Base-by-base conservation (phyloP, 2,329 filamentous ascomycete species). In the Elsinoe australis region DNA sequence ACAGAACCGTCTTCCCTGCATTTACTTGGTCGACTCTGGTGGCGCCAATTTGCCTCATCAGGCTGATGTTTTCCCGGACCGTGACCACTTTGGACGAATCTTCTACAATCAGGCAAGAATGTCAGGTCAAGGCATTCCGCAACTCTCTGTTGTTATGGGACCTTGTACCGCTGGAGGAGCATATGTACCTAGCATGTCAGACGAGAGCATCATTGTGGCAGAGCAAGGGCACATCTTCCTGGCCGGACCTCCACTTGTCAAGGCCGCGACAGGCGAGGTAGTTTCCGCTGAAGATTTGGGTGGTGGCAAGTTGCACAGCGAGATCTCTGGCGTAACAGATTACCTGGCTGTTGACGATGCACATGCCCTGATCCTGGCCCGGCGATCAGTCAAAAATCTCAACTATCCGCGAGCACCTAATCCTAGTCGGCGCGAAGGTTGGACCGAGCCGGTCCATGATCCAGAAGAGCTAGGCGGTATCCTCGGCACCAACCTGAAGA, bases 21-120 rank as follows among this genome's bases (percentile, higher is more conserved):
- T 98, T 63, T 98, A 96, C 68, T 76, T 98, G 18, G 92, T 96
- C 49, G 90, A 98, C 64, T 95, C 88, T 4, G 90, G 92, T 38
- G 90, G 90, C 54, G 92, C 89, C 50, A 95, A 96, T 65, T 78
- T 98, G 14, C 92, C 89, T 10, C 85, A 95, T 61, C 90, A 98
- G 68, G 84, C 89, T 29, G 87, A 95, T 62, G 90, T 96, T 50
- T 96, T 98, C 65, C 92, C 90, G 1, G 90, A 96, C 65, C 77
- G 82, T 55, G 87, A 95, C 48, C 90, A 96, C 66, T 96, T 98
- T 62, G 88, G 90, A 28, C 86, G 90, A 55, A 95, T 96, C 63
- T 98, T 98, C 73, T 98, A 85, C 74, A 95, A 98, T 69, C 90
- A 98, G 67, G 90, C 92, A 2, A 76, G 87, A 59, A 95, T 96